Percentiles rank a stretch among this genome's conserved stretches.
Evolutionary conservation across 352 stramenopile species (phyloP).

Genomic region (Globisporangium carolinianum): DNA sequence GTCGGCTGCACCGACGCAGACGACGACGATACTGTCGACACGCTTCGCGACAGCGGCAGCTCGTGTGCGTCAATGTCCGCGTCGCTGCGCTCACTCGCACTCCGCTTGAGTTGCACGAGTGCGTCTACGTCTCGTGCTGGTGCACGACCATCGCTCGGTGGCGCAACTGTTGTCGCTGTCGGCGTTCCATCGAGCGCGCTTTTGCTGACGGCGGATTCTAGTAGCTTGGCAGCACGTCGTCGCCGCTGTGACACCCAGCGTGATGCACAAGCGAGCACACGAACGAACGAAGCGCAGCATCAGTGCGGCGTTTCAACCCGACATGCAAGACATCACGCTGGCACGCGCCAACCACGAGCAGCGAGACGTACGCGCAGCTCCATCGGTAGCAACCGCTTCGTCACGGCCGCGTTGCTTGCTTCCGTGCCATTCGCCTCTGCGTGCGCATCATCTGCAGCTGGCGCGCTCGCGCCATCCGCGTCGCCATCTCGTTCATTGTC

Average conservation of each 20-base stretch:
- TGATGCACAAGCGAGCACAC: background rate
- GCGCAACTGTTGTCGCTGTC: background rate
- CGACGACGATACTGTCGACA: slow-evolving; percentile 1
- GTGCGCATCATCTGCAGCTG: too few relatives aligned
- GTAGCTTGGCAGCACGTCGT: slow-evolving; percentile 51
- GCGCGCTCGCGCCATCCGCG: too few relatives aligned
- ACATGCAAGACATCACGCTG: background rate
- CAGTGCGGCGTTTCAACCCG: background rate
- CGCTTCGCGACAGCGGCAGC: slow-evolving; percentile 12
- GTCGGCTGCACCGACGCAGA: slow-evolving; percentile 9
- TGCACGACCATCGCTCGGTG: background rate
- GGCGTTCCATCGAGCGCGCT: background rate
- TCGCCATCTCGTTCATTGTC: too few relatives aligned
- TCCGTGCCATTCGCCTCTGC: too few relatives aligned
- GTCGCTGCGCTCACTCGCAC: background rate
- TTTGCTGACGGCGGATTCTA: slow-evolving; percentile 5
- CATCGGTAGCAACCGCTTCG: slow-evolving; percentile 66
- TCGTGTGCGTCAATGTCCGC: background rate
- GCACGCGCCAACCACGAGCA: background rate
- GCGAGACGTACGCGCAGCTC: slow-evolving; percentile 47
- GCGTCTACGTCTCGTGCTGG: background rate
- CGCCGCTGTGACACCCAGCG: slow-evolving; percentile 28
- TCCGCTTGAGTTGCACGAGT: background rate
- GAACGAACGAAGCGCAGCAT: background rate
- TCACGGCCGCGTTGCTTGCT: slow-evolving; percentile 7